Percentiles rank a stretch among this genome's conserved stretches.
phyloP scores from a whole-genome alignment of 768 basidiomycete species.

The Pulveroboletus ravenelii region DNA sequence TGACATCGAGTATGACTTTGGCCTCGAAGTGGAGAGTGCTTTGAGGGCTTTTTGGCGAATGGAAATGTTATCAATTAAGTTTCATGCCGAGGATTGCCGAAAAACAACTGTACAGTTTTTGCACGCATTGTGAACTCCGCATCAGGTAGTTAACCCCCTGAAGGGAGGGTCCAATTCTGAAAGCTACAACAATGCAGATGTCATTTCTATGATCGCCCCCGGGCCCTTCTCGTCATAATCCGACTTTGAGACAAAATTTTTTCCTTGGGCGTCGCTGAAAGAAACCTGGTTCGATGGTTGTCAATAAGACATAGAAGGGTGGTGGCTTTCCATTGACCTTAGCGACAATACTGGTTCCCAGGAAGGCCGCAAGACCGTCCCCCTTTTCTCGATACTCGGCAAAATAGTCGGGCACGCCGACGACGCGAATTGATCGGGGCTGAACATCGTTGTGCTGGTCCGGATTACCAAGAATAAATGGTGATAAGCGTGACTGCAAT shows the following conservation, averaged over 20 bases:
- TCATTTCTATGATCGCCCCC: slow-evolving; percentile 69
- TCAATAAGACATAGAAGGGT: not conserved
- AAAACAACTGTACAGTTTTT: slow-evolving; percentile 30
- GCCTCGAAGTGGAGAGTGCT: slow-evolving; percentile 12
- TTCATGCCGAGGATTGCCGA: slow-evolving; percentile 13
- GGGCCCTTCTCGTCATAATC: slow-evolving; percentile 76
- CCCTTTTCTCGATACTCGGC: slow-evolving; percentile 86
- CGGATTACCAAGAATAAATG: slow-evolving; percentile 55
- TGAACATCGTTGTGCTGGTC: slow-evolving; percentile 71
- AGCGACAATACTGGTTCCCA: slow-evolving; percentile 80
- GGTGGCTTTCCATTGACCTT: slow-evolving; percentile 47
- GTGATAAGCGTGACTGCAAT: slow-evolving; percentile 63
- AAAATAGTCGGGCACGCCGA: slow-evolving; percentile 84
- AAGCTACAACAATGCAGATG: slow-evolving; percentile 60
- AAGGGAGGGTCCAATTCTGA: not conserved
- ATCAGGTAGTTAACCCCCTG: slow-evolving; percentile 6
- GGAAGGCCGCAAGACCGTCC: slow-evolving; percentile 73
- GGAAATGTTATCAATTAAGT: slow-evolving; percentile 9
- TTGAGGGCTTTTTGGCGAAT: slow-evolving; percentile 12
- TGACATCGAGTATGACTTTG: slow-evolving; percentile 59
- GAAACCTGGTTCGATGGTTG: slow-evolving; percentile 46
- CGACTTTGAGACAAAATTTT: slow-evolving; percentile 72
- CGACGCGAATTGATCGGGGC: slow-evolving; percentile 55
- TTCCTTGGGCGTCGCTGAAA: slow-evolving; percentile 64
- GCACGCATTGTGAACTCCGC: slow-evolving; percentile 21